Evolutionary conservation across 1,284 basidiomycete species (phyloP).

Genomic region (Erythrobasidium hasegawianum): DNA sequence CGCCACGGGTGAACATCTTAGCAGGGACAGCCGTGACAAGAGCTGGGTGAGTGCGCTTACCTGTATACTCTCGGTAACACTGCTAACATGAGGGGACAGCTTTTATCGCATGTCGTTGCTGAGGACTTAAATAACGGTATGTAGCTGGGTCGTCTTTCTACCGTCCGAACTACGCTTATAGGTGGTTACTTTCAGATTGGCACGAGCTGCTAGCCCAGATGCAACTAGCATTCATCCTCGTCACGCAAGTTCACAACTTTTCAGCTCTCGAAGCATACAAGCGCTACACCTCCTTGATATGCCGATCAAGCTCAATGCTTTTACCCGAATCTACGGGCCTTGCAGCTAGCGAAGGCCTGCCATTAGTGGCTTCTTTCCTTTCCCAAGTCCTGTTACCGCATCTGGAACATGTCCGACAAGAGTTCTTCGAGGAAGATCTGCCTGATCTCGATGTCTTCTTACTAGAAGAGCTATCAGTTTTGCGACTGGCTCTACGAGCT

Average conservation of each 20-base stretch:
- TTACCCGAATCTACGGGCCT: constrained; percentile 34
- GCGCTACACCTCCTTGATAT: constrained; percentile 49
- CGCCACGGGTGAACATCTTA: constrained; percentile 51
- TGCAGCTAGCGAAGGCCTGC: background rate
- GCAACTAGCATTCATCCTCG: constrained; percentile 51
- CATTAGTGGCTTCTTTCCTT: constrained; percentile 40
- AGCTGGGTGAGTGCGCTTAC: constrained; percentile 44
- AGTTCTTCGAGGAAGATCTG: constrained; percentile 50
- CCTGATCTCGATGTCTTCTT: constrained; percentile 51
- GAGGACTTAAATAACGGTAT: constrained; percentile 46
- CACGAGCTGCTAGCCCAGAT: constrained; percentile 48
- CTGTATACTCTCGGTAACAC: background rate
- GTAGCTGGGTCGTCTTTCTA: too few relatives aligned
- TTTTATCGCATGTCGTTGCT: constrained; percentile 45
- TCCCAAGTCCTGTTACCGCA: constrained; percentile 46
- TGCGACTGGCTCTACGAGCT: constrained; percentile 40
- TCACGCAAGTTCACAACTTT: constrained; percentile 51
- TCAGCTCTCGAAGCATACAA: constrained; percentile 51
- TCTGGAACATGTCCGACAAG: constrained; percentile 46
- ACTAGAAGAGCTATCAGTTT: constrained; percentile 46
- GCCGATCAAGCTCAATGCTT: constrained; percentile 37
- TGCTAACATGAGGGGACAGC: constrained; percentile 1
- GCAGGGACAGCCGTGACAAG: constrained; percentile 51
- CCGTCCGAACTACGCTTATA: too few relatives aligned
- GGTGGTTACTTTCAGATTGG: constrained; percentile 45